Evolutionary conservation across 176 grass and related monocot species (phyloP).

Genomic region (Ananas comosus): DNA sequence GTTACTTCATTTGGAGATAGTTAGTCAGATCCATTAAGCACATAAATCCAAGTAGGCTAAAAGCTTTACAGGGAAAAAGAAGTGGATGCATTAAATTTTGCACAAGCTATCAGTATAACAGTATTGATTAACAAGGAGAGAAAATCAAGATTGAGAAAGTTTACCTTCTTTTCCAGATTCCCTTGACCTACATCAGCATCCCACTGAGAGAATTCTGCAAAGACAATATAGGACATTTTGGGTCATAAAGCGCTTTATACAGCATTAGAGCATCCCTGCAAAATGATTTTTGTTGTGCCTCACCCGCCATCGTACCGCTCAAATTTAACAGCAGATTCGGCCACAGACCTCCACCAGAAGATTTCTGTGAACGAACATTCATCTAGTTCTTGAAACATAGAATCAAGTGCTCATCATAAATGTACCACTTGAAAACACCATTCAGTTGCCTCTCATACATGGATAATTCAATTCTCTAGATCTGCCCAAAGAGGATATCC

Average conservation of each 20-base stretch:
- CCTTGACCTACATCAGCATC: constrained; percentile 66
- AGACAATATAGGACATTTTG: constrained; percentile 3
- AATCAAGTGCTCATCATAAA: too few relatives aligned
- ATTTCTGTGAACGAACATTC: constrained; percentile 56
- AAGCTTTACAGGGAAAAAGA: too few relatives aligned
- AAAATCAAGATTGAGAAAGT: neutral
- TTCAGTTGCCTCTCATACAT: neutral
- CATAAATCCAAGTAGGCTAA: too few relatives aligned
- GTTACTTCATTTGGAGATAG: neutral
- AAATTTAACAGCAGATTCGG: constrained; percentile 94
- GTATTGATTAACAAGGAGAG: neutral
- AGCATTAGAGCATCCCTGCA: neutral
- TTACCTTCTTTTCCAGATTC: constrained; percentile 88
- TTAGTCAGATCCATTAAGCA: too few relatives aligned
- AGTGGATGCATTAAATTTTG: too few relatives aligned
- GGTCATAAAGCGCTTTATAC: neutral
- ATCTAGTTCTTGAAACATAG: too few relatives aligned
- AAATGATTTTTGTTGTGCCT: constrained; percentile 3
- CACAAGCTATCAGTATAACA: too few relatives aligned
- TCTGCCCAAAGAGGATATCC: neutral
- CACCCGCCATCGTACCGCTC: constrained; percentile 95
- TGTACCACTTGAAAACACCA: too few relatives aligned
- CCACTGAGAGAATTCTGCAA: constrained; percentile 73
- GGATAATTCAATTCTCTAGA: neutral
- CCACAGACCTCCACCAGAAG: constrained; percentile 74